phyloP scores from a whole-genome alignment of 441 rosid species.

The Mallotus repandus region DNA sequence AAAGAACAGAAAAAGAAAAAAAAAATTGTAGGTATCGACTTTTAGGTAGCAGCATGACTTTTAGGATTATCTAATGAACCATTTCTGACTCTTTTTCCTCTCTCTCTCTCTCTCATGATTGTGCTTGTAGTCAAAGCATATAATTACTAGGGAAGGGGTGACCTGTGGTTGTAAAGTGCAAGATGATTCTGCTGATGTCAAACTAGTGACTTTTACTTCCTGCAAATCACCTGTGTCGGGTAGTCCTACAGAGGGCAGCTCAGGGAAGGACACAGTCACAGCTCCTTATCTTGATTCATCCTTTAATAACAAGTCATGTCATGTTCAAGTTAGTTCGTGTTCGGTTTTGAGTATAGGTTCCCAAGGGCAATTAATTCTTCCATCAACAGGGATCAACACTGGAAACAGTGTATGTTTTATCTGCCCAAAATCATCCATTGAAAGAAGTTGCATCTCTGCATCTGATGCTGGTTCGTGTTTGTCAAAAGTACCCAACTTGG shows the following conservation, averaged over 20 bases:
- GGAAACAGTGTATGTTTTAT: constrained; percentile 16
- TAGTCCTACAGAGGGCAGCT: constrained; percentile 18
- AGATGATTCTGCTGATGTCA: constrained; percentile 23
- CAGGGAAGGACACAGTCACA: constrained; percentile 17
- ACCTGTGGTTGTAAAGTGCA: constrained; percentile 28
- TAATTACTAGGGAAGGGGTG: constrained; percentile 18
- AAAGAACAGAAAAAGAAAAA: constrained; percentile 3
- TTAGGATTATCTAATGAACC: background rate
- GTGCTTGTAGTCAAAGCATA: constrained; percentile 22
- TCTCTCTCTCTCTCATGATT: constrained; percentile 13
- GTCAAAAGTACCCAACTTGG: constrained; percentile 19
- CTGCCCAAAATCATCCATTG: constrained; percentile 15
- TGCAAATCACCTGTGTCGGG: constrained; percentile 12
- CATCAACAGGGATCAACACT: constrained; percentile 7
- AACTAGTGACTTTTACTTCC: constrained; percentile 9
- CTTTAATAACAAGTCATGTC: constrained; percentile 11
- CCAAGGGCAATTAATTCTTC: constrained; percentile 24
- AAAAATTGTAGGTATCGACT: background rate
- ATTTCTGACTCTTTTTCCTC: constrained; percentile 11
- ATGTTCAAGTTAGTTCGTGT: constrained; percentile 14
- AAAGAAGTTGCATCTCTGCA: constrained; percentile 10
- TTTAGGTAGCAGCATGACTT: constrained; percentile 3
- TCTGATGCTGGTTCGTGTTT: constrained; percentile 17
- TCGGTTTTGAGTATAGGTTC: constrained; percentile 14
- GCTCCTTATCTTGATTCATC: constrained; percentile 19